These are phyloP conservation scores for Fusarium sp. DNA, from an alignment of 2,329 filamentous ascomycete genomes.

Conservation along the genomic window DNA sequence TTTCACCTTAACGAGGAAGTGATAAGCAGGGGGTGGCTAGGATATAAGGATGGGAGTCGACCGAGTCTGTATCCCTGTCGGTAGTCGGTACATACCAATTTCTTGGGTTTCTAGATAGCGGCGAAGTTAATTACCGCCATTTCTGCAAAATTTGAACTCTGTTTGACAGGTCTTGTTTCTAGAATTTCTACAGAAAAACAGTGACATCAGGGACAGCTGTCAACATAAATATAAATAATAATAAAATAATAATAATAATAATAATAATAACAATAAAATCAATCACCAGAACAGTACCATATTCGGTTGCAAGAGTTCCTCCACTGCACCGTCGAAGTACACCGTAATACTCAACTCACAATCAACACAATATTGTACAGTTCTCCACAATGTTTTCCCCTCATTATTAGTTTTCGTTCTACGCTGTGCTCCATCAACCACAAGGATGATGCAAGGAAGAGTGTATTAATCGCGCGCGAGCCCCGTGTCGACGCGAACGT, in stretches of 20 bases:
- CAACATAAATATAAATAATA: no score
- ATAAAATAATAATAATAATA: no score
- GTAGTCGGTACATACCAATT: slow-evolving; percentile 10
- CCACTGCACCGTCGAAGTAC: slow-evolving; percentile 5
- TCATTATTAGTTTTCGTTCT: slow-evolving; percentile 20
- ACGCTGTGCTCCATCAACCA: slow-evolving; percentile 23
- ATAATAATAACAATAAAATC: no score
- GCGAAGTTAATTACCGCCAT: neutral
- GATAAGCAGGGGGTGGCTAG: slow-evolving; percentile 33
- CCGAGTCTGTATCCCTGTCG: slow-evolving; percentile 25
- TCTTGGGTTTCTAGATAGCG: neutral
- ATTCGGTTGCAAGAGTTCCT: neutral
- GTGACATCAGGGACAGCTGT: slow-evolving; percentile 28
- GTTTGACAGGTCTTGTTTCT: slow-evolving; percentile 20
- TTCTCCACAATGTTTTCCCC: slow-evolving; percentile 21
- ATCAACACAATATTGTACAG: neutral
- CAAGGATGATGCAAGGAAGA: slow-evolving; percentile 40
- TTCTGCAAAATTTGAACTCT: slow-evolving; percentile 19
- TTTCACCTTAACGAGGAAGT: slow-evolving; percentile 18
- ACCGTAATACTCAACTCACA: slow-evolving; percentile 15
- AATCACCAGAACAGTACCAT: neutral
- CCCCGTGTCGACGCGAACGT: slow-evolving; percentile 32
- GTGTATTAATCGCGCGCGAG: slow-evolving; percentile 30
- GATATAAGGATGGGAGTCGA: slow-evolving; percentile 34
- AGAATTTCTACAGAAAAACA: slow-evolving; percentile 22